These are phyloP conservation scores for Candida ponderosae DNA, from an alignment of 805 yeast species.

Conservation along the genomic window DNA sequence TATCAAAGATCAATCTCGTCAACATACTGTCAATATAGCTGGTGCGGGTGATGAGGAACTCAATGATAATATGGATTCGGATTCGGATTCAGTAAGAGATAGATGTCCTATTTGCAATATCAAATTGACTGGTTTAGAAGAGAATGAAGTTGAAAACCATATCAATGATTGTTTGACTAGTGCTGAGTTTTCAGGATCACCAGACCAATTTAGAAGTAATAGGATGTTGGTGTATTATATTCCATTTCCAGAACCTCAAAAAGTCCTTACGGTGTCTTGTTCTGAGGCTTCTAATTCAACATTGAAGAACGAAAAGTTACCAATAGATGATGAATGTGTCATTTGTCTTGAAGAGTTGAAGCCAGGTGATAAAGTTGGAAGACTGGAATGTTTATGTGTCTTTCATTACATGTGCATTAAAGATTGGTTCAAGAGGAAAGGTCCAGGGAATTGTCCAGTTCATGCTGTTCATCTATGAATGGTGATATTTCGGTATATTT, in stretches of 20 bases:
- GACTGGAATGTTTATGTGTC: constrained; percentile 90
- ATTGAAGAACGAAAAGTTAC: constrained; percentile 3
- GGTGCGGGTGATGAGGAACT: constrained; percentile 3
- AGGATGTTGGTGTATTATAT: constrained; percentile 76
- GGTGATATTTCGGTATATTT: no score
- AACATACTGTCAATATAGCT: constrained; percentile 1
- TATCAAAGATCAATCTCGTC: constrained; percentile 6
- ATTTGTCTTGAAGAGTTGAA: constrained; percentile 86
- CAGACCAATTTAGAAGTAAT: constrained; percentile 52
- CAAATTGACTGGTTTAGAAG: constrained; percentile 10
- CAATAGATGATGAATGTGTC: constrained; percentile 67
- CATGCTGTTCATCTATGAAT: constrained; percentile 40
- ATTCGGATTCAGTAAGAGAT: constrained; percentile 22
- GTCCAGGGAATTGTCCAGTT: constrained; percentile 82
- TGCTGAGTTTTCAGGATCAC: constrained; percentile 58
- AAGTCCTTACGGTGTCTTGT: constrained; percentile 13
- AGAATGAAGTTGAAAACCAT: constrained; percentile 47
- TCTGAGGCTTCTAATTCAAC: constrained; percentile 12
- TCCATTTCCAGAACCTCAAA: constrained; percentile 15
- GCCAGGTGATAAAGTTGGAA: constrained; percentile 84
- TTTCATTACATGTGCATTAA: constrained; percentile 89
- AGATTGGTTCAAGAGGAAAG: constrained; percentile 84
- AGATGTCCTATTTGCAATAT: constrained; percentile 35
- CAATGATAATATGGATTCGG: constrained; percentile 7
- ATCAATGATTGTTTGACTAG: constrained; percentile 57